These are phyloP conservation scores for Curvularia spicifera DNA, from an alignment of 2,329 filamentous ascomycete species.

Conservation along the genomic window DNA sequence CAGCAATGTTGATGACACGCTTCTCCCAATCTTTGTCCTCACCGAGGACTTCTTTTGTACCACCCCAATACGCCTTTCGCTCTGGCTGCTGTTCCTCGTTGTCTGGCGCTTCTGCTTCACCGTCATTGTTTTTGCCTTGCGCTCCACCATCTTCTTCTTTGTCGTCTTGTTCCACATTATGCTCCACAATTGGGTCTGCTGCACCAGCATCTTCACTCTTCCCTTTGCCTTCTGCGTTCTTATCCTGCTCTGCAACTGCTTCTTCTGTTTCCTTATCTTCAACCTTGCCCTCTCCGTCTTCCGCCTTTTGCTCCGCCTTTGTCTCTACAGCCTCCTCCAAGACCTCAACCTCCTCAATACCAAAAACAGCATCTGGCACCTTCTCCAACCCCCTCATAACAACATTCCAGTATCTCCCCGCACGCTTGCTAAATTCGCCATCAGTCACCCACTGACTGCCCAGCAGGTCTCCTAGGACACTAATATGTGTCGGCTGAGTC, in stretches of 20 bases:
- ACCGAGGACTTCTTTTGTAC: constrained; percentile 50
- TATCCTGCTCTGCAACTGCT: no score
- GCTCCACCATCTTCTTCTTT: background rate
- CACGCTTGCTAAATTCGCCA: constrained; percentile 78
- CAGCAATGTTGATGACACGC: constrained; percentile 85
- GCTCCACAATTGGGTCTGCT: constrained; percentile 1
- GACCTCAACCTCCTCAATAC: constrained; percentile 11
- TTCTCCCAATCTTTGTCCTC: constrained; percentile 68
- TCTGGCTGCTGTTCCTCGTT: constrained; percentile 16
- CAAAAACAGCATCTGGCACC: constrained; percentile 56
- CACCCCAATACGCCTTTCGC: constrained; percentile 31
- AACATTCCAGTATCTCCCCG: constrained; percentile 77
- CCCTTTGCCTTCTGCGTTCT: background rate
- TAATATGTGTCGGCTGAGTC: constrained; percentile 82
- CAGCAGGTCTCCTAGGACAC: constrained; percentile 87
- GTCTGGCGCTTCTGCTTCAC: constrained; percentile 24
- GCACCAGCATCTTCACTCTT: constrained; percentile 27
- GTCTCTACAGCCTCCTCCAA: background rate
- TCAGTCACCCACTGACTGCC: constrained; percentile 95
- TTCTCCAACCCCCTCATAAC: constrained; percentile 74
- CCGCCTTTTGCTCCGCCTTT: background rate
- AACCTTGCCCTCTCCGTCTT: background rate
- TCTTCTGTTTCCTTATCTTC: no score
- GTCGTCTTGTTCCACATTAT: background rate
- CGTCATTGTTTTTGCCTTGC: background rate